phyloP scores from a whole-genome alignment of 495 filamentous ascomycete species.

The Penicillium turbatum region DNA sequence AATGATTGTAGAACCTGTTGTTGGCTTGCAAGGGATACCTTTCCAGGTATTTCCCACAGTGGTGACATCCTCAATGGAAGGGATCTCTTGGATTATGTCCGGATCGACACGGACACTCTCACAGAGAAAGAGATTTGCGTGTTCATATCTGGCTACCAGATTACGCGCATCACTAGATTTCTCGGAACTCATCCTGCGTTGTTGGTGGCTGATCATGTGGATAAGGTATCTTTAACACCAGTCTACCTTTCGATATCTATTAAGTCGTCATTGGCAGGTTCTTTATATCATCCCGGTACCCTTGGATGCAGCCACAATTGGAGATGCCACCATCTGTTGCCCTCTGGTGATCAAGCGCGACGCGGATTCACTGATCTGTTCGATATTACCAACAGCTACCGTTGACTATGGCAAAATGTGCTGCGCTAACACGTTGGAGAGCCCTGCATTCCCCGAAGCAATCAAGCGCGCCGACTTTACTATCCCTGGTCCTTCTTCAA shows the following conservation, averaged over 20 bases:
- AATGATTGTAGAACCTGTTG: constrained; percentile 17
- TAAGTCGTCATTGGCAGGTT: constrained; percentile 5
- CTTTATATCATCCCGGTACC: constrained; percentile 27
- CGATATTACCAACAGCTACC: constrained; percentile 23
- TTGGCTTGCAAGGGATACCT: constrained; percentile 11
- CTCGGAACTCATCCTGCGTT: constrained; percentile 19
- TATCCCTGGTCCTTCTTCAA: background rate
- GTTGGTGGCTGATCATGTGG: constrained; percentile 24
- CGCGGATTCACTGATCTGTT: constrained; percentile 20
- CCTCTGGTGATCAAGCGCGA: constrained; percentile 25
- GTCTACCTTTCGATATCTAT: background rate
- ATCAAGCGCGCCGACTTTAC: constrained; percentile 1
- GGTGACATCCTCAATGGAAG: background rate
- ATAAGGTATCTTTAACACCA: constrained; percentile 17
- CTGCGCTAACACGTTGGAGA: background rate
- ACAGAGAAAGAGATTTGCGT: constrained; percentile 17
- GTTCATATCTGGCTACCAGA: constrained; percentile 23
- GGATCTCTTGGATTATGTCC: constrained; percentile 17
- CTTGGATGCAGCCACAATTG: constrained; percentile 24
- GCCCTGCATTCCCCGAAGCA: constrained; percentile 3
- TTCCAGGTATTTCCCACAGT: constrained; percentile 9
- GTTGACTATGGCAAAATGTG: constrained; percentile 9
- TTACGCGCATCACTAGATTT: constrained; percentile 18
- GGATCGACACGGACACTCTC: constrained; percentile 10
- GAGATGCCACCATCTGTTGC: constrained; percentile 26